These are phyloP conservation scores for Melanomma pulvis-pyrius DNA, from an alignment of 495 filamentous ascomycete genomes.

Conservation along the genomic window DNA sequence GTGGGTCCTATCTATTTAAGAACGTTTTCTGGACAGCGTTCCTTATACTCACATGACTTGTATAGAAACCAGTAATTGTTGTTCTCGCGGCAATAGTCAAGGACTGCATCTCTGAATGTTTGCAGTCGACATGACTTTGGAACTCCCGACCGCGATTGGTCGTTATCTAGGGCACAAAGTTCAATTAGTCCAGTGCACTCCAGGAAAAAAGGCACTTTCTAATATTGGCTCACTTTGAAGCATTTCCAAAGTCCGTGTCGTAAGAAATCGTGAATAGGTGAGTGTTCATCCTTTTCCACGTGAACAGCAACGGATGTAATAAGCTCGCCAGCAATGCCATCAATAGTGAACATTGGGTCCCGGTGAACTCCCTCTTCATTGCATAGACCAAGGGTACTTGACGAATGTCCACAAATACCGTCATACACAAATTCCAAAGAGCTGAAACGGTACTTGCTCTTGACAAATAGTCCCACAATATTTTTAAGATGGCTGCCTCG, in stretches of 20 bases:
- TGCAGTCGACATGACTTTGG: too few species aligned
- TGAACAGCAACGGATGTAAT: not conserved
- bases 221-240: not conserved
- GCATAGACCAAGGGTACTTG: not conserved
- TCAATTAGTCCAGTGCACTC: not conserved
- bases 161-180: too few species aligned
- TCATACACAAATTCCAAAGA: not conserved
- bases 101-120: too few species aligned
- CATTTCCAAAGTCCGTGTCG: not conserved
- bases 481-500: too few species aligned
- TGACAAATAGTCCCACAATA: too few species aligned
- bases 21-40: too few species aligned
- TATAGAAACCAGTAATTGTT: too few species aligned
- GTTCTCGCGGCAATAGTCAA: too few species aligned
- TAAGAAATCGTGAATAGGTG: not conserved
- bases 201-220: not conserved
- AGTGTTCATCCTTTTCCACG: not conserved
- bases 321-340: not conserved
- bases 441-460: too few species aligned
- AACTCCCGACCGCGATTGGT: too few species aligned
- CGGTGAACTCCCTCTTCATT: not conserved
- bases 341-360: not conserved
- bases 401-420: not conserved
- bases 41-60: too few species aligned
- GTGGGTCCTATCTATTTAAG: too few species aligned